These are phyloP conservation scores for Phlebiopsis flavidoalba DNA, from an alignment of 768 basidiomycete species.

Conservation along the genomic window DNA sequence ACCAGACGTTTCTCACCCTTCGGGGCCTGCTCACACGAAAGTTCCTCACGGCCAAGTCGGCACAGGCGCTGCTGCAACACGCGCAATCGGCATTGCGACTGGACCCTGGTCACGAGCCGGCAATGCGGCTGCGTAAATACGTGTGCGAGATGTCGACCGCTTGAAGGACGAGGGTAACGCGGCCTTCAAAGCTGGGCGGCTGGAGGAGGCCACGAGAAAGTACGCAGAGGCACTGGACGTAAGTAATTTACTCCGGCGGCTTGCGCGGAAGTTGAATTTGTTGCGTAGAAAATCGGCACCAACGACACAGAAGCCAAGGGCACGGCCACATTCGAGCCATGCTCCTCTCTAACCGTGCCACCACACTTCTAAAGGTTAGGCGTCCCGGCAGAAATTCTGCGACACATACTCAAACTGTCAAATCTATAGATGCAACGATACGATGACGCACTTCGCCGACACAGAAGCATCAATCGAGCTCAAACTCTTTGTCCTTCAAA, in stretches of 20 bases:
- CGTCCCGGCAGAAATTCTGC: not conserved
- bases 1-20: conserved; percentile 71
- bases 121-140: conserved; percentile 66
- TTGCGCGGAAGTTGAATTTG: not conserved
- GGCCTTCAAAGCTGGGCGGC: conserved; percentile 59
- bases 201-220: conserved; percentile 58
- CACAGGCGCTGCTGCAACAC: conserved; percentile 66
- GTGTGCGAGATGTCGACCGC: conserved; percentile 78
- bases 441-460: conserved; percentile 66
- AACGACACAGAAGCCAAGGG: conserved; percentile 70
- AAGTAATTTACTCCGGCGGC: conserved; percentile 8
- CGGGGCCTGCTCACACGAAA: conserved; percentile 75
- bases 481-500: conserved; percentile 68
- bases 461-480: conserved; percentile 63
- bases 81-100: conserved; percentile 63
- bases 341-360: conserved; percentile 79
- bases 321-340: conserved; percentile 77
- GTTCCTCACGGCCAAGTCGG: conserved; percentile 66
- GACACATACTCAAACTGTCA: not conserved
- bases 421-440: conserved; percentile 50
- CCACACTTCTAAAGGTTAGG: conserved; percentile 67
- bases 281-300: conserved; percentile 57
- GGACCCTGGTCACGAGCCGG: conserved; percentile 73
- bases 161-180: conserved; percentile 83
- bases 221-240: conserved; percentile 75